These are phyloP conservation scores for Debaryomyces psychrophilus DNA, from an alignment of 1,139 yeast genomes.

Conservation along the genomic window DNA sequence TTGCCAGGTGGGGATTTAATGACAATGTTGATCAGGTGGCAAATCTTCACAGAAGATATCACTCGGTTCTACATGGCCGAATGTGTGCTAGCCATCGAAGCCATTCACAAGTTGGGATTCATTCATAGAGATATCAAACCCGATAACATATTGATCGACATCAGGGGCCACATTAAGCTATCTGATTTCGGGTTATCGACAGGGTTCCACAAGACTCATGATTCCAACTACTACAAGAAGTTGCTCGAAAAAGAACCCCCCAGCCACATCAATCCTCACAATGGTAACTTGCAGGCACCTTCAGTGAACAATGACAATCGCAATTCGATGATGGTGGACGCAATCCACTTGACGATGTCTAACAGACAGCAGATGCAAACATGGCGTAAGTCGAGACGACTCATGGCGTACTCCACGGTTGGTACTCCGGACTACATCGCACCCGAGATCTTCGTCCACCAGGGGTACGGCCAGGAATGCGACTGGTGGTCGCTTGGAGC, in stretches of 20 bases:
- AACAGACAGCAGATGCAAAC: slow-evolving; percentile 97
- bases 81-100: slow-evolving; percentile 82
- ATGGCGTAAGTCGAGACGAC: slow-evolving; percentile 93
- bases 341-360: slow-evolving; percentile 92
- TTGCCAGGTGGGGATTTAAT: slow-evolving; percentile 85
- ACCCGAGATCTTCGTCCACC: slow-evolving; percentile 94
- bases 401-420: slow-evolving; percentile 98
- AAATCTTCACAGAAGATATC: slow-evolving; percentile 80
- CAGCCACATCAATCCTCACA: slow-evolving; percentile 29
- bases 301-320: slow-evolving; percentile 35
- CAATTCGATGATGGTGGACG: slow-evolving; percentile 90
- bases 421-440: slow-evolving; percentile 99
- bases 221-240: slow-evolving; percentile 74
- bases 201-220: slow-evolving; percentile 85
- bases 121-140: slow-evolving; percentile 83
- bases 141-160: slow-evolving; percentile 78
- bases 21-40: slow-evolving; percentile 90
- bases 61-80: slow-evolving; percentile 86
- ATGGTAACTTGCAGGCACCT: slow-evolving; percentile 15
- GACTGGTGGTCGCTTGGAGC: slow-evolving; percentile 99
- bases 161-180: slow-evolving; percentile 75
- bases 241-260: slow-evolving; percentile 62
- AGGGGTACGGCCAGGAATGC: slow-evolving; percentile 98
- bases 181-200: slow-evolving; percentile 86
- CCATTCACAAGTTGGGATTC: slow-evolving; percentile 77